Base-by-base conservation (phyloP, 169 alveolate species). In the Plasmodium cynomolgi region DNA sequence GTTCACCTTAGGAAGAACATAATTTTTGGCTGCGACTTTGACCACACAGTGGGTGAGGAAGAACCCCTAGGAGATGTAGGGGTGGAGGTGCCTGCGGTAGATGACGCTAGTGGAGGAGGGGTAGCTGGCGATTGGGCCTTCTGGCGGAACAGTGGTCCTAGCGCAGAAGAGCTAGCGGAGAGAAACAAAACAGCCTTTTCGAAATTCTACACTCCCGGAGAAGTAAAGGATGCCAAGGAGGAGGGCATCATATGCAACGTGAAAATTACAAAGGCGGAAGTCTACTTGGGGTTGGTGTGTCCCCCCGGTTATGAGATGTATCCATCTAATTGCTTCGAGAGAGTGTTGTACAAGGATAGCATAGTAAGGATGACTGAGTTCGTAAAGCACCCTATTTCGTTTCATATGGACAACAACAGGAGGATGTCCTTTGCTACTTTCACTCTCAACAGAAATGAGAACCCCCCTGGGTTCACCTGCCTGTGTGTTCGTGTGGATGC, bases 21-120 rank as follows among this genome's bases (percentile, higher is more conserved):
- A 11, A 13, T 85, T 8, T 85, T 50, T 75, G 93, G 93, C 1
- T 85, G 93, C 68, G 93, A 85, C 44, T 85, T 85, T 47, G 85
- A 85, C 29, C 62, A 75, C 44, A 58, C 62, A 54, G 71, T 2
- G 13, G 68, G 39, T 17, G 37, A 0, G 13, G 77, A 11, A 44
- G 58, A 68, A 29, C 1, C 13, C 3, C 0, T 7, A 26, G 6
- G 3, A 2, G 77, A 23, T 13, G 23, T 15, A 15, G 8, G 8
- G 62, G 23, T 6, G 0, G 62, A 13, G 8, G 23, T 44, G 2
- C 56, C 56, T 1, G 8, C 4, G n/a, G n/a, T 0, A 44, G 54
- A 8, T 7, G 54, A 47, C 0, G 58, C 58, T 9, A 13, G 0
- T 37, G 7, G 8, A 2, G 44, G 7, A 6, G 44, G 44, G 44